A percentile compares a stretch with the other conserved stretches of the same genome.
Conservation (phyloP, 129 eudicot genomes). For the Lactuca sativa region DNA sequence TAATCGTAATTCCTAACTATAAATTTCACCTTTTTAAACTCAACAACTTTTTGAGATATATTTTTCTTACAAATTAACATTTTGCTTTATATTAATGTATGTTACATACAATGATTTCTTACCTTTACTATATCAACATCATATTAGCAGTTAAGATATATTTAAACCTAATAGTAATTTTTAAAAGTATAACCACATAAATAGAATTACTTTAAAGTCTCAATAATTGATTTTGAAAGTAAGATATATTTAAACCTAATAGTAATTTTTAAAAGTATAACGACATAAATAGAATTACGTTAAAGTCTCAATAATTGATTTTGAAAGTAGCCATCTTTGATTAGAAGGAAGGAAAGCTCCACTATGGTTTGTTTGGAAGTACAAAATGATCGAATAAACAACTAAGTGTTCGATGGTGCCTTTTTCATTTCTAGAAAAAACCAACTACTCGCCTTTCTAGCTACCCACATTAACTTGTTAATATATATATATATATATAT, state of each 20-base stretch:
- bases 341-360: slow-evolving; percentile 33
- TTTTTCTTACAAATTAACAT: too few relatives aligned
- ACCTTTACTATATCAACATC: too few relatives aligned
- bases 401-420: slow-evolving; percentile 4
- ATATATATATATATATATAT: too few relatives aligned
- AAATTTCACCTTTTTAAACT: too few relatives aligned
- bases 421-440: slow-evolving; percentile 13
- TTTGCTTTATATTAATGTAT: too few relatives aligned
- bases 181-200: neutral
- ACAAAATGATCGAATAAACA: neutral
- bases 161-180: neutral
- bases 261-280: neutral
- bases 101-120: too few relatives aligned
- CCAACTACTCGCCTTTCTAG: slow-evolving; percentile 20
- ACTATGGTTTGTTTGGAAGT: slow-evolving; percentile 25
- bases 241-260: neutral
- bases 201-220: neutral
- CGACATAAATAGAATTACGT: neutral
- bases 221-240: slow-evolving; percentile 17
- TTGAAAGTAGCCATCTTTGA: slow-evolving; percentile 20
- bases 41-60: too few relatives aligned
- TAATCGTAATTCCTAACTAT: too few relatives aligned
- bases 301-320: slow-evolving; percentile 14
- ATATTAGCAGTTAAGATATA: too few relatives aligned
- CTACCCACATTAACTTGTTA: neutral